phyloP scores from a whole-genome alignment of 2,329 filamentous ascomycete genomes.

The Penicillium decumbens region DNA sequence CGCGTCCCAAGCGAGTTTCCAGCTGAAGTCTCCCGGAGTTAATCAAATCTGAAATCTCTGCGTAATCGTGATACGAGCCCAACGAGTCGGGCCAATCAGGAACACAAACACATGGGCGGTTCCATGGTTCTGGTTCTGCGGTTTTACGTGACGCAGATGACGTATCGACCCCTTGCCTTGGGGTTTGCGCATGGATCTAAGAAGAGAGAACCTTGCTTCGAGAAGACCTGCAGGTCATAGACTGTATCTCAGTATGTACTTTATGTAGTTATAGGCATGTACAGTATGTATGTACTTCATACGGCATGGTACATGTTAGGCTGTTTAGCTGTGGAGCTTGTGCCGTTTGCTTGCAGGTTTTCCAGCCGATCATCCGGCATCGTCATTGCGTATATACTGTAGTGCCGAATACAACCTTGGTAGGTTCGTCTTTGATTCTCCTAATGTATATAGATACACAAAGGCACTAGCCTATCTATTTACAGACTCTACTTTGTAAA shows the following conservation, averaged over 20 bases:
- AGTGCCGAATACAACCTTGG: too few species aligned
- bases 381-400: not conserved
- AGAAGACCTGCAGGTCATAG: conserved; percentile 9
- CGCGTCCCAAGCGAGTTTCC: not conserved
- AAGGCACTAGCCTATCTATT: too few species aligned
- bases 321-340: conserved; percentile 7
- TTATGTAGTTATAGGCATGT: too few species aligned
- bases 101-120: not conserved
- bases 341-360: conserved; percentile 5
- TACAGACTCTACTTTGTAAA: too few species aligned
- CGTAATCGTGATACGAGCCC: conserved; percentile 19
- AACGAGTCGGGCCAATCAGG: conserved; percentile 12
- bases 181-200: conserved; percentile 10
- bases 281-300: not conserved
- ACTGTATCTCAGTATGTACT: too few species aligned
- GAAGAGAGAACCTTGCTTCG: conserved; percentile 18
- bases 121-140: conserved; percentile 18
- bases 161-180: conserved; percentile 16
- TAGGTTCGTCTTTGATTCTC: too few species aligned
- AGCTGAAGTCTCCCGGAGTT: not conserved
- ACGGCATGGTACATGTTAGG: not conserved
- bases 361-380: not conserved
- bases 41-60: not conserved
- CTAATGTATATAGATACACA: too few species aligned
- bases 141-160: conserved; percentile 13